Base-by-base conservation (phyloP, 1,139 yeast genomes). In the Geotrichum aggregatum region DNA sequence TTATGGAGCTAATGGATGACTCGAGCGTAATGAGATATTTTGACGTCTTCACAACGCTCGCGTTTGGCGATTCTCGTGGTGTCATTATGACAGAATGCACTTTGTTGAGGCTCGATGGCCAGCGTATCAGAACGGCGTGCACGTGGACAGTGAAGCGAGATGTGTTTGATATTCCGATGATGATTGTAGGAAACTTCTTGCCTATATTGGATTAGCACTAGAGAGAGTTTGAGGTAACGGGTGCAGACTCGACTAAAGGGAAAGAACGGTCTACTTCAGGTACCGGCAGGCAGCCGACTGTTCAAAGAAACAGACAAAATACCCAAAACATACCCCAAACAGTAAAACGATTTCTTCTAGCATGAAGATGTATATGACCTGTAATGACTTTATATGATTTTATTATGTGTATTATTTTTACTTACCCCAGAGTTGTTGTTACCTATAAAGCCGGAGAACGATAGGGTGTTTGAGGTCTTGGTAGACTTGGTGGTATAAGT, bases 71-170 rank as follows among this genome's bases (percentile, higher is more conserved):
- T 64, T 87, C 89, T 56, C 75, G 87, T 54, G 97, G 96, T 11
- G 78, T 75, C 19, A 85, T 89, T 5, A 88, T 88, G 89, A 83
- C 88, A 7, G 89, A 84, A 60, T 87, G 94, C 68, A 84, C 92
- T 0, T 71, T 86, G 52, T 68, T 87, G 49, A 80, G 87, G 3
- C 83, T 84, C 2, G 75, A 75, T 34, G 71, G 71, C 11, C 64
- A 62, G 8, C 60, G 58, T 38, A 62, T 88, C 44, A 74, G 85
- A 43, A 86, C 95, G 1, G 82, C 91, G 21, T 85, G 96, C 66
- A 83, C 87, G 63, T 89, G 96, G 96, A 91, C 97, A 0, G 75
- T 91, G 16, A 87, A 87, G 62, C 75, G 96, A 59, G 96, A 88
- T 68, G 82, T 85, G 44, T 88, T 87, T 69, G 95, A 87, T 67